Base-by-base conservation (phyloP, 2,329 filamentous ascomycete species). In the Aspergillus flavus region DNA sequence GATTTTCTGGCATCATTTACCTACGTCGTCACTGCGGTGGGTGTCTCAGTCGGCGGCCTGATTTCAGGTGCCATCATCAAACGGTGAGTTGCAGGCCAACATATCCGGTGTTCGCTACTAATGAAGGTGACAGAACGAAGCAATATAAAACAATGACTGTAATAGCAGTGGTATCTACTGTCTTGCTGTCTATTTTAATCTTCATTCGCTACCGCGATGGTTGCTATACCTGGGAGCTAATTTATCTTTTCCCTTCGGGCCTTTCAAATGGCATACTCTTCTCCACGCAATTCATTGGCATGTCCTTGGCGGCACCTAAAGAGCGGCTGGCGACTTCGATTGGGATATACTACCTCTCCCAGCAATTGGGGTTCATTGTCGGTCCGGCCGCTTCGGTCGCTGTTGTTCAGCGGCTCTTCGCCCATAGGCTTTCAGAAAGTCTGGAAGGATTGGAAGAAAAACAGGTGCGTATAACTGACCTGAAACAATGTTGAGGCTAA, bases 341-440 rank as follows among this genome's bases (percentile, higher is more conserved):
- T 23, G 61, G 61, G 14, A 43, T 61, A 4, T 69, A 67, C 19
- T 70, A 61, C 46, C 58, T 70, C 14, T 56, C 58, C 28, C 67
- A 69, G 58, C 68, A 70, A 56, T 36, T 70, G 11, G 67, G 68
- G 12, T 59, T 61, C 14, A 62, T 70, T 23, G 23, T 70, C n/a
- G 66, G 68, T 26, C 59, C 61, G 14, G 61, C 63, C 6, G 50
- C 43, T 16, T 61, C 57, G 10, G 53, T 58, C 11, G 65, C 68
- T 12, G 6, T 69, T 6, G 57, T 68, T 14, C 66, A 61, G 30
- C 46, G 39, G 23, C n/a, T 61, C 2, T 69, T 69, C 32, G 53
- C 59, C 12, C 46, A 19, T 23, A 52, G 57, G 39, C 53, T 61
- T 16, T 53, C 21, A 16, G 16, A 28, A 21, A 45, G 62, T 3